Conservation (phyloP, 139 green algal genomes). For the Astrephomene gubernaculifera region DNA sequence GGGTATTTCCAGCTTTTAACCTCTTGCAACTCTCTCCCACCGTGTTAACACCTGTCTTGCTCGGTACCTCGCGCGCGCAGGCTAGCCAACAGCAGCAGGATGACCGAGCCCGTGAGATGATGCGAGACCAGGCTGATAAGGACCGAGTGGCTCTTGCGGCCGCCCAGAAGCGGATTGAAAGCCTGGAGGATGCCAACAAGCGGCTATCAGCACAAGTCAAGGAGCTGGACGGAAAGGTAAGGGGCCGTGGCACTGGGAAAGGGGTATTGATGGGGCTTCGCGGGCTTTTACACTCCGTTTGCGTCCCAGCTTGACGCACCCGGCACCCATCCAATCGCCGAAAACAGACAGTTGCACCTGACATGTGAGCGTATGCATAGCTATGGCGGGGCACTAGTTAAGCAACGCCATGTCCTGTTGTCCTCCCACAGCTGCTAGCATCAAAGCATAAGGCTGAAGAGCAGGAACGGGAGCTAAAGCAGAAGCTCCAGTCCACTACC, state of each 20-base stretch:
- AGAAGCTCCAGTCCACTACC: conserved; percentile 18
- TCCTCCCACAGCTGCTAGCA: conserved; percentile 8
- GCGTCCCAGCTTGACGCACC: no score
- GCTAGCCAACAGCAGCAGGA: conserved; percentile 18
- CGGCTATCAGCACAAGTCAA: neutral
- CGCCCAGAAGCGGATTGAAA: neutral
- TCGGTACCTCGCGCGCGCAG: conserved; percentile 1
- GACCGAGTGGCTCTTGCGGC: neutral
- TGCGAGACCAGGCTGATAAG: conserved; percentile 33
- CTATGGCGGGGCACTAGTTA: no score
- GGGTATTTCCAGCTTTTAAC: no score
- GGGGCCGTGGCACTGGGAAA: neutral
- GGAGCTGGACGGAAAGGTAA: conserved; percentile 1
- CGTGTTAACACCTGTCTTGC: neutral
- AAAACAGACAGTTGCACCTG: no score
- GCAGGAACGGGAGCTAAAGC: neutral
- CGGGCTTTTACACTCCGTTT: no score
- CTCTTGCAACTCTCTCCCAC: neutral
- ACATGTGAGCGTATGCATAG: no score
- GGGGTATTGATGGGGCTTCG: neutral
- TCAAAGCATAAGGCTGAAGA: conserved; percentile 14
- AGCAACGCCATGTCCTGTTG: no score
- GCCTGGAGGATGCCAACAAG: neutral
- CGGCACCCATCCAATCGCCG: no score
- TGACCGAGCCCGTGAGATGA: neutral